Percentiles rank a stretch among this genome's conserved stretches.
Conservation (phyloP, 2,329 filamentous ascomycete genomes). For the Paraphoma chrysanthemicola region DNA sequence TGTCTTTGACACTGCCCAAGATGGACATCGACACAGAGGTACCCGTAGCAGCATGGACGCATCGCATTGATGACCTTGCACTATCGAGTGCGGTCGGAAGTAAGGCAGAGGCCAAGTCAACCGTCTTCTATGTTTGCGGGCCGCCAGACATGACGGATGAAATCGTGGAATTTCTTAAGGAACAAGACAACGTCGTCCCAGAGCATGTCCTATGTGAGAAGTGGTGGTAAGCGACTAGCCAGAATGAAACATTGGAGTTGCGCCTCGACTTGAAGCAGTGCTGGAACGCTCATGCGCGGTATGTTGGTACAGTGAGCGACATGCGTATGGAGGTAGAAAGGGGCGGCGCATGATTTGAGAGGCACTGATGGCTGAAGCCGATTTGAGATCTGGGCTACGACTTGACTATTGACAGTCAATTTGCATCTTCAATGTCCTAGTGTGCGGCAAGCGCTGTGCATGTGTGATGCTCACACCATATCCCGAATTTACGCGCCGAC, state of each 20-base stretch:
- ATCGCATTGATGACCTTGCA: slow-evolving; percentile 46
- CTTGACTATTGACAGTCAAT: too few relatives aligned
- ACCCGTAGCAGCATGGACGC: slow-evolving; percentile 39
- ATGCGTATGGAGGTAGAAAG: too few relatives aligned
- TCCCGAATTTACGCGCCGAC: slow-evolving; percentile 33
- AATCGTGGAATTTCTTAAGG: slow-evolving; percentile 49
- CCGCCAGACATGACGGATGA: slow-evolving; percentile 58
- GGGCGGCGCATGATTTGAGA: neutral
- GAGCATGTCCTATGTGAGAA: slow-evolving; percentile 58
- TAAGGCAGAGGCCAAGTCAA: slow-evolving; percentile 42
- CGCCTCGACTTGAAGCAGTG: too few relatives aligned
- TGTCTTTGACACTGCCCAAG: slow-evolving; percentile 40
- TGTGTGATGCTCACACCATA: slow-evolving; percentile 30
- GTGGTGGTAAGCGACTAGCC: slow-evolving; percentile 53
- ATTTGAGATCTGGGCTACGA: too few relatives aligned
- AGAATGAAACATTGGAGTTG: neutral
- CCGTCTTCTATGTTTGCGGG: slow-evolving; percentile 58
- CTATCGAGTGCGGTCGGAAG: slow-evolving; percentile 49
- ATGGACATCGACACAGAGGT: slow-evolving; percentile 38
- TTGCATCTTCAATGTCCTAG: neutral
- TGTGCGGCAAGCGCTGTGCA: slow-evolving; percentile 23
- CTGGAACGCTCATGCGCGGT: too few relatives aligned
- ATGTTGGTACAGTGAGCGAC: too few relatives aligned
- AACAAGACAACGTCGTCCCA: slow-evolving; percentile 46
- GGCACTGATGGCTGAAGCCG: neutral